A percentile compares a stretch with the other conserved stretches of the same genome.
These are phyloP conservation scores for Diaporthe ampelina DNA, from an alignment of 2,329 filamentous ascomycete genomes.

Conservation along the genomic window DNA sequence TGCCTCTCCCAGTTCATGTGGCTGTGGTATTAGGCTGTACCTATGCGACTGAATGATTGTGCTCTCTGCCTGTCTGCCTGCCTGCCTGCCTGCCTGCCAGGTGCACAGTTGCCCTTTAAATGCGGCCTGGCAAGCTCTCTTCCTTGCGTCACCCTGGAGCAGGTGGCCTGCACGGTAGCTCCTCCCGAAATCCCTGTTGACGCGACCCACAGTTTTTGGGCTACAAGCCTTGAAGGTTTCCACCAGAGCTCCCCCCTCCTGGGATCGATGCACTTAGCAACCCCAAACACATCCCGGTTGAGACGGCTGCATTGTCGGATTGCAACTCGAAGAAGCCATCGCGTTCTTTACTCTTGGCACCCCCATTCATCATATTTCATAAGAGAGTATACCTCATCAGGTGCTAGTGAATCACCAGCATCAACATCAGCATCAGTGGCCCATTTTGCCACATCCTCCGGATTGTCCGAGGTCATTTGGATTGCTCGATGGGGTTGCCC, in stretches of 20 bases:
- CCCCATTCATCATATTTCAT: conserved; percentile 15
- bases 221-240: conserved; percentile 24
- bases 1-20: neutral
- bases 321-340: conserved; percentile 14
- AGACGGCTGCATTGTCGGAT: conserved; percentile 22
- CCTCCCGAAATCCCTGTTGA: conserved; percentile 22
- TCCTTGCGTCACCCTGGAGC: conserved; percentile 8
- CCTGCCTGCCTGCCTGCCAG: neutral
- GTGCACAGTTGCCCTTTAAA: too few species aligned
- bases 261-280: conserved; percentile 5
- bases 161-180: neutral
- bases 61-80: neutral
- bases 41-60: too few species aligned
- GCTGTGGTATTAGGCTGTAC: neutral
- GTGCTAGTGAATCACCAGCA: conserved; percentile 1
- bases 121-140: neutral
- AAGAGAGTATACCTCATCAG: conserved; percentile 20
- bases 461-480: neutral
- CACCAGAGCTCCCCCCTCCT: conserved; percentile 20
- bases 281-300: conserved; percentile 1
- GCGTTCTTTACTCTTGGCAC: conserved; percentile 10
- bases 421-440: neutral
- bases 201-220: conserved; percentile 11
- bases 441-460: neutral
- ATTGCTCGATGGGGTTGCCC: conserved; percentile 9